Base-by-base conservation (phyloP, 371 early-diverging fungal species). In the Mortierella sp. region DNA sequence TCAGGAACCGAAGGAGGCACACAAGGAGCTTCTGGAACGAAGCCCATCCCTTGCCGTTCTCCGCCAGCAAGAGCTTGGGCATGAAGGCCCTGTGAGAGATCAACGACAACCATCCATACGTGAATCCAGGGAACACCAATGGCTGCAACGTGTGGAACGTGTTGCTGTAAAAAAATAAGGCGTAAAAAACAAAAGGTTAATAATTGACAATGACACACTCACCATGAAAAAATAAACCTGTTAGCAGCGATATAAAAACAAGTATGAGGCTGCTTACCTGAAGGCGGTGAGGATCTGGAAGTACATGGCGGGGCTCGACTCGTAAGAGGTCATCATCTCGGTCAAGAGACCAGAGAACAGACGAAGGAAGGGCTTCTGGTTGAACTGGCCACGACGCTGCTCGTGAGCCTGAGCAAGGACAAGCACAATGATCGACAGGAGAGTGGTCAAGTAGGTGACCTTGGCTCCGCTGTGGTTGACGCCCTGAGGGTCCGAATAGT, bases 81-180 rank as follows among this genome's bases (percentile, higher is more conserved):
- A 99, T 94, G 74, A 97, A 97, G 70, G 92, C 89, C 0, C 98
- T 90, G 80, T 99, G 98, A 9, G 97, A 95, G 37, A 97, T 93
- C 67, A 99, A 87, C 74, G 95, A 93, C 41, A 98, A 87, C 99
- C 99, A 99, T n/a, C 96, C 95, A 87, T 97, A 98, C 9, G 96
- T 92, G 80, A 99, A 98, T 26, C 97, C 98, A 50, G 99, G 98
- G 70, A 97, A 91, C 73, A 93, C 91, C n/a, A 90, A 81, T 14
- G 99, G 99, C 71, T 93, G 94, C 66, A 99, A 79, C 4, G 94
- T 93, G 74, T 93, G 90, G 79, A 99, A 91, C 11, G 96, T 92
- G 70, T 96, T 95, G 79, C 94, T 92, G 44, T 31, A 26, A 37
- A 7, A 71, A 58, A 19, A 55, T 44, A 48, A 22, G 48, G 4